Evolutionary conservation across 169 alveolate genomes (phyloP).

Genomic region (Eimeria nieschulzi): DNA sequence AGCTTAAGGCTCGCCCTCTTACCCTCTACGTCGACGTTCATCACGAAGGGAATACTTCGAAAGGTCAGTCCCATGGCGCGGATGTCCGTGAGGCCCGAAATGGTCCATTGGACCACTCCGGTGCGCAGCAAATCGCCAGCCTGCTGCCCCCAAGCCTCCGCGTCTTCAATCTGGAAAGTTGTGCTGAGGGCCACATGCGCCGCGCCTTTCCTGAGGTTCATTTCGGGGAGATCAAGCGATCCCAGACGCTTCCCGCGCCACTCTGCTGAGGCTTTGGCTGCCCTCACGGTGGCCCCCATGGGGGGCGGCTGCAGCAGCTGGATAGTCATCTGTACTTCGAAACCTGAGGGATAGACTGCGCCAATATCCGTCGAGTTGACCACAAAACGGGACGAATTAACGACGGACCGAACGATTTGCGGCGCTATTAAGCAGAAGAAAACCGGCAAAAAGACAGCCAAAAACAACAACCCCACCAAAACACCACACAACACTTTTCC

Average conservation of each 20-base stretch:
- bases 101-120: constrained; percentile 36
- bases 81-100: neutral
- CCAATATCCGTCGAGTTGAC: constrained; percentile 12
- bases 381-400: neutral
- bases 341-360: neutral
- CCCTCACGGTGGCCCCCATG: constrained; percentile 4
- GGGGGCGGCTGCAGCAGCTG: constrained; percentile 14
- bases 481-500: neutral
- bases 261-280: neutral
- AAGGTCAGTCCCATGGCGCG: constrained; percentile 18
- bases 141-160: constrained; percentile 1
- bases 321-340: neutral
- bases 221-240: neutral
- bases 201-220: neutral
- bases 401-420: neutral
- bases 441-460: neutral
- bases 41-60: constrained; percentile 20
- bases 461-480: constrained; percentile 9
- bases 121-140: neutral
- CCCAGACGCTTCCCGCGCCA: constrained; percentile 31
- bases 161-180: constrained; percentile 4
- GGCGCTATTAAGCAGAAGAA: constrained; percentile 17
- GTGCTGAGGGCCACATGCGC: neutral
- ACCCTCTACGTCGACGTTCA: constrained; percentile 29
- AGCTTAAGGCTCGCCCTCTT: neutral